phyloP scores from a whole-genome alignment of 2,329 filamentous ascomycete species.

The Lachnellula cervina region DNA sequence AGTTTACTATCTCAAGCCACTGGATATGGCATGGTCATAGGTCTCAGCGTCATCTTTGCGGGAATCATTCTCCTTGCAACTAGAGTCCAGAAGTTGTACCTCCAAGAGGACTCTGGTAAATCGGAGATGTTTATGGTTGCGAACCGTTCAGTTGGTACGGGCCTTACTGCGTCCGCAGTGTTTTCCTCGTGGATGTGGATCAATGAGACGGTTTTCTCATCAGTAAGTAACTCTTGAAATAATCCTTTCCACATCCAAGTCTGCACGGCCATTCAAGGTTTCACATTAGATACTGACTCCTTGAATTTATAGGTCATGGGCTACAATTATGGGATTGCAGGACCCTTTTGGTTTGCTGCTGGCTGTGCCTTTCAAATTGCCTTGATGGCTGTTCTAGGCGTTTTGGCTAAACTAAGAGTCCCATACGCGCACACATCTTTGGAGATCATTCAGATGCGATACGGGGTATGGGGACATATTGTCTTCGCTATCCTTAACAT shows the following conservation, averaged over 20 bases:
- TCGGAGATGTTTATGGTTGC: constrained; percentile 36
- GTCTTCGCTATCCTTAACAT: constrained; percentile 39
- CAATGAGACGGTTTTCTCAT: constrained; percentile 38
- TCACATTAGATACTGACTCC: too few relatives aligned
- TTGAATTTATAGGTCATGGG: too few relatives aligned
- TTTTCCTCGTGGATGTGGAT: constrained; percentile 35
- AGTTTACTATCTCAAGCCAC: not conserved
- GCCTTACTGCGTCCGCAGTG: constrained; percentile 15
- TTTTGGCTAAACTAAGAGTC: constrained; percentile 44
- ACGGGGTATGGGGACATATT: constrained; percentile 38
- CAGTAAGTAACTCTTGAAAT: constrained; percentile 13
- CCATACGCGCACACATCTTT: constrained; percentile 47
- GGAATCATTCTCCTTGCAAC: constrained; percentile 43
- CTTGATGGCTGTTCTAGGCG: constrained; percentile 44
- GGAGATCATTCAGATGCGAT: constrained; percentile 45
- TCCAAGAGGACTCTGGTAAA: constrained; percentile 39
- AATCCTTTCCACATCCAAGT: too few relatives aligned
- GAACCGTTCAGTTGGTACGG: constrained; percentile 18
- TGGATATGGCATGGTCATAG: constrained; percentile 45
- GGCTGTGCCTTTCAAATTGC: constrained; percentile 41
- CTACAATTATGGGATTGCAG: constrained; percentile 49
- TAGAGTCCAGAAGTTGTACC: constrained; percentile 40
- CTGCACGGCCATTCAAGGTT: too few relatives aligned
- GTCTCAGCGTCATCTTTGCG: constrained; percentile 43
- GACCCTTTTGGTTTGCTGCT: constrained; percentile 32